Base-by-base conservation (phyloP, 129 eudicot species). In the Helichrysum umbraculigerum region DNA sequence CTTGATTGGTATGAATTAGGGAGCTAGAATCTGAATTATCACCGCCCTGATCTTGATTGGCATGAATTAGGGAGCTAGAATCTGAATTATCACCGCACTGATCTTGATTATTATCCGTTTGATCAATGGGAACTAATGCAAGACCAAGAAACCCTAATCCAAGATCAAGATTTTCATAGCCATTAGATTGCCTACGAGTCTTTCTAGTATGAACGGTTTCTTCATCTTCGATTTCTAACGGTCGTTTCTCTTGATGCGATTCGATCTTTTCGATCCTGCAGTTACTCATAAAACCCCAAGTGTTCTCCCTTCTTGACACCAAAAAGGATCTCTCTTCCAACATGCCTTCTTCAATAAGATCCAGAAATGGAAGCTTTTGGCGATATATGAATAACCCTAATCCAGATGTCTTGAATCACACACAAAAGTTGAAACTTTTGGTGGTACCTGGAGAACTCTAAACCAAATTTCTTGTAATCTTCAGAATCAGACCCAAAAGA, bases 281-380 rank as follows among this genome's bases (percentile, higher is more conserved):
- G 76, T 71, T 87, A 25, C 76, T 82, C 96, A 87, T 87, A 80
- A 80, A 88, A 47, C 78, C 74, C 97, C 97, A 87, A 62, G 66
- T 78, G 82, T 71, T 72, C 17, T 82, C 86, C 52, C 72, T 78
- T 69, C 96, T 75, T 16, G 95, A 83, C 71, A 89, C 89, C 79
- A 92, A 41, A 82, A 87, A 87, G 59, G 96, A 66, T 62, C 92
- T 74, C 69, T 89, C 97, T 72, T 92, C 92, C 91, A 92, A 82
- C 97, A 89, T 92, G 51, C 83, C 92, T 83, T 83, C 85, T 80
- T 66, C 75, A 79, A 68, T 67, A 86, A 83, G 73, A 35, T 74
- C 81, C 47, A 15, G 62, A 74, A 63, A 74, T 74, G 68, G 25
- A 70, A 17, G 21, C 81, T 81, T 79, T 85, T 60, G 22, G 41